Percentiles rank a stretch among this genome's conserved stretches.
Conservation (phyloP, 768 basidiomycete genomes). For the Pleurotus citrinopileatus region DNA sequence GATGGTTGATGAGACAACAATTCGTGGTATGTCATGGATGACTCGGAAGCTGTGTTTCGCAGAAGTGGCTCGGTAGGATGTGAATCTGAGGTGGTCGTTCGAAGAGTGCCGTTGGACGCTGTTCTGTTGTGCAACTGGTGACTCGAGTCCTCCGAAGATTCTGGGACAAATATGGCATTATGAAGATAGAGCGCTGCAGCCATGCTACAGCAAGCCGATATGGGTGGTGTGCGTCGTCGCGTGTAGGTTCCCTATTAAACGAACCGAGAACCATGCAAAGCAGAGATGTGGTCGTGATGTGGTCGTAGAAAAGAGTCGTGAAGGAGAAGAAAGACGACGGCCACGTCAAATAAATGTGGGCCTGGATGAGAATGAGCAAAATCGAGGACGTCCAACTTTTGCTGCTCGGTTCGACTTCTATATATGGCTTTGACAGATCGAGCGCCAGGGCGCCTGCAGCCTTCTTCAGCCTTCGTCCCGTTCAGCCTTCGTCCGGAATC, state of each 20-base stretch:
- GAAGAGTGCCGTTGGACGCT: conserved; percentile 24
- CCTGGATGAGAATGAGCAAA: too few species aligned
- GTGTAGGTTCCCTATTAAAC: conserved; percentile 3
- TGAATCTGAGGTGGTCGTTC: conserved; percentile 35
- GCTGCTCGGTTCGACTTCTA: too few species aligned
- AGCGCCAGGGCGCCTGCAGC: too few species aligned
- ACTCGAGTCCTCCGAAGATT: conserved; percentile 21
- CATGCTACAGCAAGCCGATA: conserved; percentile 37
- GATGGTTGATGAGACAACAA: conserved; percentile 29
- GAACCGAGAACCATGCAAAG: background rate
- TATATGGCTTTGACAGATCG: too few species aligned
- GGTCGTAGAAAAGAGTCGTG: background rate
- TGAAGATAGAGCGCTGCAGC: conserved; percentile 54
- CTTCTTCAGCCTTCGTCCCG: too few species aligned
- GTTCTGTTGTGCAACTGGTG: conserved; percentile 21
- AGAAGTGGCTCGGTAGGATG: conserved; percentile 44
- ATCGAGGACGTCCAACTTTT: too few species aligned
- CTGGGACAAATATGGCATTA: conserved; percentile 45
- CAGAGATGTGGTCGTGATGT: background rate
- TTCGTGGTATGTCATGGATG: conserved; percentile 29
- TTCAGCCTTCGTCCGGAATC: too few species aligned
- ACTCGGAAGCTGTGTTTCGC: conserved; percentile 24
- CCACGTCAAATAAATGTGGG: background rate
- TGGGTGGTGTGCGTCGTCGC: conserved; percentile 14
- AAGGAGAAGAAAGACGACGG: background rate